These are phyloP conservation scores for Arabidopsis suecica DNA, from an alignment of 345 rosid genomes.

Conservation along the genomic window DNA sequence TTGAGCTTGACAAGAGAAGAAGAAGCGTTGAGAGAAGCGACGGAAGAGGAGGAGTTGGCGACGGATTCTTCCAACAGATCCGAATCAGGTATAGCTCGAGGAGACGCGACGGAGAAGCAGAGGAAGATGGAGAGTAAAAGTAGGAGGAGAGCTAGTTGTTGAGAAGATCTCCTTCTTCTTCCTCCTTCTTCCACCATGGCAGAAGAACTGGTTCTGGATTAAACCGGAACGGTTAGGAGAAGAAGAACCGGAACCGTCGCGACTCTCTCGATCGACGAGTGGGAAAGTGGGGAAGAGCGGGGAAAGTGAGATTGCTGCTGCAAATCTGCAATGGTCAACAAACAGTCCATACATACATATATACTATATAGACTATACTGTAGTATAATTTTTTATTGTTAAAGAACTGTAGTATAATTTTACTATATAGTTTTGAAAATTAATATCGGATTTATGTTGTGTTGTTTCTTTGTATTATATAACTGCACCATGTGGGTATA, in stretches of 20 bases:
- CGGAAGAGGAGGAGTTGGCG: conserved; percentile 38
- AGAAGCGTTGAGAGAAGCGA: conserved; percentile 39
- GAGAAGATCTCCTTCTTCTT: conserved; percentile 22
- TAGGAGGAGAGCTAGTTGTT: conserved; percentile 30
- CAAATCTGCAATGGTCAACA: conserved; percentile 42
- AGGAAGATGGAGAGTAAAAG: conserved; percentile 34
- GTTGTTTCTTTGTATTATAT: background rate
- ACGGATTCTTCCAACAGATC: conserved; percentile 37
- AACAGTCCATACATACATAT: conserved; percentile 30
- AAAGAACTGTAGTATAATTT: too few relatives aligned
- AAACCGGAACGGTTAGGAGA: conserved; percentile 32
- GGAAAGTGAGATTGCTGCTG: background rate
- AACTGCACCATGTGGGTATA: conserved; percentile 19
- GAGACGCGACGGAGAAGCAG: conserved; percentile 36
- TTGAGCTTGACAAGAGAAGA: conserved; percentile 48
- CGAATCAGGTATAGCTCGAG: conserved; percentile 34
- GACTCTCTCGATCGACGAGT: conserved; percentile 25
- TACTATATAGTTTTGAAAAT: background rate
- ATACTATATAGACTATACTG: background rate
- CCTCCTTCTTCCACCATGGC: conserved; percentile 46
- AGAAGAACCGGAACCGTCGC: conserved; percentile 11
- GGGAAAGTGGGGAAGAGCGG: conserved; percentile 20
- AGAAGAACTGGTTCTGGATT: conserved; percentile 39
- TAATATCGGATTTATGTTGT: background rate
- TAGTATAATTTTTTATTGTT: too few relatives aligned